A percentile compares a stretch with the other conserved stretches of the same genome.
These are phyloP conservation scores for Pestalotiopsis sp. DNA, from an alignment of 2,329 filamentous ascomycete genomes.

Conservation along the genomic window DNA sequence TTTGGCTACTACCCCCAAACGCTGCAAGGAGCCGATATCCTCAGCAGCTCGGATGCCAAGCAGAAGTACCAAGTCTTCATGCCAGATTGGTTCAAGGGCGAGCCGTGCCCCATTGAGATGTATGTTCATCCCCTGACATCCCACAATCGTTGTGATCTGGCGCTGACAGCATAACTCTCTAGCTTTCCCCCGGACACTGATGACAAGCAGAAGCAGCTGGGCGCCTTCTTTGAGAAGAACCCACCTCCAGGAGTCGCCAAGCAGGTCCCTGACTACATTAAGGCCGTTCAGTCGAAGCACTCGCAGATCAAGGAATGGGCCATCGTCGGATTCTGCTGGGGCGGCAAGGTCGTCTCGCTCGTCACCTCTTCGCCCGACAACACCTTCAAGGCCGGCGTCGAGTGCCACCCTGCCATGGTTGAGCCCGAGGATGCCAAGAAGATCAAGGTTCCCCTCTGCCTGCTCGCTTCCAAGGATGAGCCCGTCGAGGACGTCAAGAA, in stretches of 20 bases:
- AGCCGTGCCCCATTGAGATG: conserved; percentile 60
- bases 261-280: conserved; percentile 56
- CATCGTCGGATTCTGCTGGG: conserved; percentile 71
- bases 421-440: conserved; percentile 61
- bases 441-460: conserved; percentile 61
- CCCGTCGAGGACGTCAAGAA: conserved; percentile 54
- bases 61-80: conserved; percentile 84
- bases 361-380: conserved; percentile 50
- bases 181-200: conserved; percentile 65
- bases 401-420: conserved; percentile 64
- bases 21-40: conserved; percentile 69
- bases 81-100: conserved; percentile 86
- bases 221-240: conserved; percentile 57
- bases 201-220: conserved; percentile 63
- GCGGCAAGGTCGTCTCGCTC: conserved; percentile 65
- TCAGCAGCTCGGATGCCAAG: conserved; percentile 55
- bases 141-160: not conserved
- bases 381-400: conserved; percentile 56
- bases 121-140: conserved; percentile 17
- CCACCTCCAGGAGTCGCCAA: conserved; percentile 48
- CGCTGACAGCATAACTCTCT: not conserved
- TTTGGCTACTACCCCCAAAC: conserved; percentile 74
- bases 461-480: conserved; percentile 71
- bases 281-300: conserved; percentile 53
- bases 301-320: conserved; percentile 59